Base-by-base conservation (phyloP, 352 stramenopile species). In the Globisporangium uncinulatum region DNA sequence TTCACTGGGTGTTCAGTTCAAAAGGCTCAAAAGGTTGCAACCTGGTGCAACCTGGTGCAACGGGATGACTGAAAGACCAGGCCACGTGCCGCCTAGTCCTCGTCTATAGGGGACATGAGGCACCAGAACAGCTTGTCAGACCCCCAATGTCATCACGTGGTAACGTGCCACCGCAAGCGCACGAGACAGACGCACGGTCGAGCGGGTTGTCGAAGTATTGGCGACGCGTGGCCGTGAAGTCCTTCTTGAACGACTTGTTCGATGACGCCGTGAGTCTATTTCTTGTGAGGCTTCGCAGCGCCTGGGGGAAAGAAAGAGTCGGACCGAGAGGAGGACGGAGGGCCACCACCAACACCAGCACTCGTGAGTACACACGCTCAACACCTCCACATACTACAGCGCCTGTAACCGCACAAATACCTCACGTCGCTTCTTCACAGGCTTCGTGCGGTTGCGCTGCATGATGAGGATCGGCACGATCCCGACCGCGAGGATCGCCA, bases 351-450 rank as follows among this genome's bases (percentile, higher is more conserved):
- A 65, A 6, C 19, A 31, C 4, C 6, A 15, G 5, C 19, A 48
- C 8, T 4, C 8, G 17, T 48, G 43, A 48, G 43, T 48, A 10
- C 8, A 48, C 19, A 13, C 9, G 10, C 5, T 1, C 42, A 3
- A 13, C 14, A n/a, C 39, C 39, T 19, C 9, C 43, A 48, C 24
- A 29, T 29, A 29, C 24, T 10, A 8, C 43, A 15, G 6, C n/a
- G 36, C 44, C 17, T 42, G n/a, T 15, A 39, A 14, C 41, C 15
- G n/a, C 51, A 17, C 10, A 61, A 63, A 60, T 79, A 89, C 77
- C 69, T 88, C 78, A 76, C 78, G 77, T 78, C 76, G 71, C 54
- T 85, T 87, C 70, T 86, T 87, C 52, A 83, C 17, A 10, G 76
- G 73, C 60, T 88, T 88, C 51, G 70, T 81, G 62, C 78, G 77